Conservation (phyloP, 306 rosid genomes). For the Delonix regia region DNA sequence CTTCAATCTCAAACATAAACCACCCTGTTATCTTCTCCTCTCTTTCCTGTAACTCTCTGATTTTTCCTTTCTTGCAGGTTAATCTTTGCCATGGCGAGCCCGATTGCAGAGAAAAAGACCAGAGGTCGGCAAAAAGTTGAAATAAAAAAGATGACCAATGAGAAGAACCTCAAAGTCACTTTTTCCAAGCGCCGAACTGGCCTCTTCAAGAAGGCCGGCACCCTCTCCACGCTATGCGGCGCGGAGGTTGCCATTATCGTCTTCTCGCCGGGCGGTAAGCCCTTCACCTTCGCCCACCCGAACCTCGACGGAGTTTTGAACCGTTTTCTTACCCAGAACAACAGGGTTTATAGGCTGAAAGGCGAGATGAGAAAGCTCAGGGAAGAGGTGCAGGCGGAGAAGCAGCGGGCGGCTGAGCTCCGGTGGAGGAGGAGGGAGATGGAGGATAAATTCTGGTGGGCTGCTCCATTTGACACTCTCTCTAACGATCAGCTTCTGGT, state of each 20-base stretch:
- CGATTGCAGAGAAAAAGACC: neutral
- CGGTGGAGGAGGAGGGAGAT: too few species aligned
- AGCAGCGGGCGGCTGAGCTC: too few species aligned
- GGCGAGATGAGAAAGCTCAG: too few species aligned
- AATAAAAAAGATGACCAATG: constrained; percentile 40
- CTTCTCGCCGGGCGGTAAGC: constrained; percentile 32
- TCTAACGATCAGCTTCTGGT: too few species aligned
- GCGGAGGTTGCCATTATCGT: constrained; percentile 34
- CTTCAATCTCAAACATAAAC: too few species aligned
- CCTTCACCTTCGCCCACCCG: constrained; percentile 43
- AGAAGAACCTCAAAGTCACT: constrained; percentile 35
- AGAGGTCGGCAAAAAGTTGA: constrained; percentile 37
- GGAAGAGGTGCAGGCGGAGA: too few species aligned
- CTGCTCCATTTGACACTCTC: too few species aligned
- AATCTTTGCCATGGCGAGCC: neutral
- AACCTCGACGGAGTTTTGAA: constrained; percentile 7
- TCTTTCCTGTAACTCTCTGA: too few species aligned
- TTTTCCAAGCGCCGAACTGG: constrained; percentile 48
- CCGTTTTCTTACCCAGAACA: constrained; percentile 28
- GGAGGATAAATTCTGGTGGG: too few species aligned
- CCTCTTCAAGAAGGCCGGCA: constrained; percentile 47
- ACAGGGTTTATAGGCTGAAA: too few species aligned
- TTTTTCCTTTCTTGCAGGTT: too few species aligned
- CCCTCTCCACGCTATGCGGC: constrained; percentile 35
- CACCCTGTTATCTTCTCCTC: too few species aligned